A percentile compares a stretch with the other conserved stretches of the same genome.
These are phyloP conservation scores for Hansenula sp. DNA, from an alignment of 1,139 yeast species.

Conservation along the genomic window DNA sequence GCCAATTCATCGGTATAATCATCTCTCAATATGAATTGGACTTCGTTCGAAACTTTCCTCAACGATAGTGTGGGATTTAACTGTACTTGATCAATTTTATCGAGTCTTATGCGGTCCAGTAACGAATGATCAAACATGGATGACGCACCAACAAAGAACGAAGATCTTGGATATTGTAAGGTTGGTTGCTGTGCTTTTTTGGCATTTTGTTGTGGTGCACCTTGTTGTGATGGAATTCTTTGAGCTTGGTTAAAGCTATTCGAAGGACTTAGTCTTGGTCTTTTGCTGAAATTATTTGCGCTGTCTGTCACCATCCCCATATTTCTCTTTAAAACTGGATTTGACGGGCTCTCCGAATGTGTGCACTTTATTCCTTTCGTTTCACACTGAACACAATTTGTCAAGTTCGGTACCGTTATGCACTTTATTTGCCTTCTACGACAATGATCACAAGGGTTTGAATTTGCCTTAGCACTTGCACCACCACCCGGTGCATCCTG, in stretches of 20 bases:
- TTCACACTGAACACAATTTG: constrained; percentile 67
- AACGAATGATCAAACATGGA: constrained; percentile 62
- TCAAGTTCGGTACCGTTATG: constrained; percentile 52
- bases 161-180: constrained; percentile 70
- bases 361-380: constrained; percentile 65
- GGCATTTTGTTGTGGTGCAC: constrained; percentile 4
- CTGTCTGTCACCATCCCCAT: constrained; percentile 17
- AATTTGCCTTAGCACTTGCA: constrained; percentile 3
- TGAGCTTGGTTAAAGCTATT: constrained; percentile 10
- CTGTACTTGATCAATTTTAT: constrained; percentile 62
- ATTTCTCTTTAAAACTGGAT: constrained; percentile 23
- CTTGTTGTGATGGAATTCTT: constrained; percentile 5
- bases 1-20: constrained; percentile 66
- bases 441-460: constrained; percentile 64
- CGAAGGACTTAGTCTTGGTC: constrained; percentile 5
- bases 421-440: constrained; percentile 64
- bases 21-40: constrained; percentile 66
- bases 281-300: constrained; percentile 17
- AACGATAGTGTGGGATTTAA: constrained; percentile 54
- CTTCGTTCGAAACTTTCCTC: constrained; percentile 62
- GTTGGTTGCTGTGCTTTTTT: constrained; percentile 22
- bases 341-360: constrained; percentile 30
- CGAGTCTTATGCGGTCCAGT: constrained; percentile 48
- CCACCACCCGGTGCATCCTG: constrained; percentile 4
- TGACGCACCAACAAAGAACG: constrained; percentile 74